Percentiles rank a stretch among this genome's conserved stretches.
phyloP scores from a whole-genome alignment of 805 yeast species.

The Candida methanosorbosa region DNA sequence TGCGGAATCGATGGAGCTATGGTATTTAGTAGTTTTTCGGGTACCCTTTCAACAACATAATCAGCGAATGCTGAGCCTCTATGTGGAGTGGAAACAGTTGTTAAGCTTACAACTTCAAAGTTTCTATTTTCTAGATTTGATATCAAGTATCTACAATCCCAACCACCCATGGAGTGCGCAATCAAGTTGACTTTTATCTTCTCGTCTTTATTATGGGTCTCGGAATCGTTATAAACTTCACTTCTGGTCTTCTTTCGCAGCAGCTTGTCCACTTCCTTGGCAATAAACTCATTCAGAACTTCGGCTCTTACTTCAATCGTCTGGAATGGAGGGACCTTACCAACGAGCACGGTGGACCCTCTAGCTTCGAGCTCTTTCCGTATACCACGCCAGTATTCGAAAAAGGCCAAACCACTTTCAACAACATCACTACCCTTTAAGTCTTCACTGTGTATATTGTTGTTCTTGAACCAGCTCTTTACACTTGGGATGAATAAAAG shows the following conservation, averaged over 20 bases:
- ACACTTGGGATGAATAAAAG: constrained; percentile 31
- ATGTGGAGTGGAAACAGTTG: constrained; percentile 87
- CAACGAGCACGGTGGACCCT: constrained; percentile 64
- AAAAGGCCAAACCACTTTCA: constrained; percentile 25
- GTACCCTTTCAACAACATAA: constrained; percentile 32
- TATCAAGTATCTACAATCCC: constrained; percentile 74
- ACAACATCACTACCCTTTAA: background rate
- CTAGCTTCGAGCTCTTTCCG: constrained; percentile 45
- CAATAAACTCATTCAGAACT: constrained; percentile 43
- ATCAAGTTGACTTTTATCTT: constrained; percentile 57
- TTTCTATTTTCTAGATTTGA: constrained; percentile 38
- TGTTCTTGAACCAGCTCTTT: constrained; percentile 10
- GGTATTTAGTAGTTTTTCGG: constrained; percentile 8
- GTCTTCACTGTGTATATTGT: background rate
- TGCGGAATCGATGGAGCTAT: constrained; percentile 44
- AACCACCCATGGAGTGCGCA: constrained; percentile 94
- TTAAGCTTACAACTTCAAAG: constrained; percentile 61
- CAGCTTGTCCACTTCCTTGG: constrained; percentile 6
- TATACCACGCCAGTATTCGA: constrained; percentile 82
- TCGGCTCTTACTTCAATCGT: constrained; percentile 62
- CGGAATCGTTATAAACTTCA: constrained; percentile 15
- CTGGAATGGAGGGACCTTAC: constrained; percentile 79
- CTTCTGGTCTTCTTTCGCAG: constrained; percentile 10
- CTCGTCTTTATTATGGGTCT: constrained; percentile 12
- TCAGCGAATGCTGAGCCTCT: constrained; percentile 82